Conservation (phyloP, 352 stramenopile genomes). For the Phytophthora sp. region DNA sequence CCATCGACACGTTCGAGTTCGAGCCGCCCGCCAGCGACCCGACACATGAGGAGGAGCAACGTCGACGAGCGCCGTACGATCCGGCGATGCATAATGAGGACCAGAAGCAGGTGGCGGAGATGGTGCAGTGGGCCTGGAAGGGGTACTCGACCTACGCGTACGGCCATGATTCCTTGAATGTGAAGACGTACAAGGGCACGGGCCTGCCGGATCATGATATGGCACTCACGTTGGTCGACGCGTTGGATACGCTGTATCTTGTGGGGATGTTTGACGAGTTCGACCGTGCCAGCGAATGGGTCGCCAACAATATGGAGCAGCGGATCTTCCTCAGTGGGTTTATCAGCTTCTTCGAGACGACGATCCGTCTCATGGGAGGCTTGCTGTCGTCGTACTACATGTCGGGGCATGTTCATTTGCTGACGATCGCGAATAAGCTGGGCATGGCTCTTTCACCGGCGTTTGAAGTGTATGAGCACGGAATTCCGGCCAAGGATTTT, state of each 20-base stretch:
- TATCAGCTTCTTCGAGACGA: slow-evolving; percentile 85
- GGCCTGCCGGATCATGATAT: slow-evolving; percentile 71
- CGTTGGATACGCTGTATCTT: slow-evolving; percentile 79
- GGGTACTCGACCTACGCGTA: slow-evolving; percentile 77
- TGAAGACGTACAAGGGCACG: slow-evolving; percentile 60
- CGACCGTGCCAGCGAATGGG: slow-evolving; percentile 68
- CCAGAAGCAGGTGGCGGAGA: slow-evolving; percentile 63
- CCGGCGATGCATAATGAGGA: slow-evolving; percentile 56
- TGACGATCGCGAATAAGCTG: slow-evolving; percentile 67
- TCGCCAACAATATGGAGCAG: slow-evolving; percentile 64
- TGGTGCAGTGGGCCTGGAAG: slow-evolving; percentile 84
- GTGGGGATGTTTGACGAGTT: slow-evolving; percentile 84
- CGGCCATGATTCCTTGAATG: slow-evolving; percentile 74
- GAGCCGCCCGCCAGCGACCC: slow-evolving; percentile 30
- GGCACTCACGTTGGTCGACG: slow-evolving; percentile 80
- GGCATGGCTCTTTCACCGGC: slow-evolving; percentile 65
- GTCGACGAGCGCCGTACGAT: slow-evolving; percentile 50
- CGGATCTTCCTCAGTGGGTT: slow-evolving; percentile 68
- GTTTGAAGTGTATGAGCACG: slow-evolving; percentile 56
- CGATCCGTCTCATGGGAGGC: slow-evolving; percentile 76
- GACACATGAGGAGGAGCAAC: slow-evolving; percentile 38
- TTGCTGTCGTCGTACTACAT: slow-evolving; percentile 76
- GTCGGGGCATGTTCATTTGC: slow-evolving; percentile 58
- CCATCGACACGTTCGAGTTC: slow-evolving; percentile 17
- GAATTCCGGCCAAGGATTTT: slow-evolving; percentile 70